A percentile compares a stretch with the other conserved stretches of the same genome.
These are phyloP conservation scores for Tolypocladium tundrense DNA, from an alignment of 2,329 filamentous ascomycete species.

Conservation along the genomic window DNA sequence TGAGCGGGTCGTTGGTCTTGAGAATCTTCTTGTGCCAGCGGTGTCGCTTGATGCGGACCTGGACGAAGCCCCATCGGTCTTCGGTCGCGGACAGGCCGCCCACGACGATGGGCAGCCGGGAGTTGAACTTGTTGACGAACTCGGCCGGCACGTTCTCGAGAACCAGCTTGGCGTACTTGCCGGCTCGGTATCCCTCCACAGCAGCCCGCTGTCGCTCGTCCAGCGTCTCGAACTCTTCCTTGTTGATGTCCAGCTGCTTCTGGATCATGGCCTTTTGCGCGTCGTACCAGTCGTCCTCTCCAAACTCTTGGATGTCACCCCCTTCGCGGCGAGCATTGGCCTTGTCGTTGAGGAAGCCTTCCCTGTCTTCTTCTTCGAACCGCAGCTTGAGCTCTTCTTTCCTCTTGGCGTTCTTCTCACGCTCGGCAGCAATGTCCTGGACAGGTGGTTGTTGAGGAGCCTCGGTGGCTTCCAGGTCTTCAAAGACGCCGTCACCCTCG, in stretches of 20 bases:
- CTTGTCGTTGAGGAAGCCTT: conserved; percentile 88
- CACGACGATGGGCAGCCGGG: conserved; percentile 73
- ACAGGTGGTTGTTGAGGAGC: conserved; percentile 30
- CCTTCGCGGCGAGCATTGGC: conserved; percentile 62
- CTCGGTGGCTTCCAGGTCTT: conserved; percentile 58
- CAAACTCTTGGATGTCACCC: conserved; percentile 67
- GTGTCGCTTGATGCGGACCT: conserved; percentile 93
- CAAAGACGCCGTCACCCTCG: conserved; percentile 72
- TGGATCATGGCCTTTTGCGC: conserved; percentile 89
- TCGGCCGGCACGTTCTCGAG: conserved; percentile 84
- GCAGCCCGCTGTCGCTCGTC: conserved; percentile 74
- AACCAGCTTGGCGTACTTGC: conserved; percentile 86
- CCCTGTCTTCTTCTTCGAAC: conserved; percentile 96
- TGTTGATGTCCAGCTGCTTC: conserved; percentile 95
- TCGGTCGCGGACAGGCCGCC: conserved; percentile 91
- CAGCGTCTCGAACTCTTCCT: conserved; percentile 78
- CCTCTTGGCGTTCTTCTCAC: conserved; percentile 77
- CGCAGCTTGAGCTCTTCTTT: conserved; percentile 92
- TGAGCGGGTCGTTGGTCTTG: conserved; percentile 94
- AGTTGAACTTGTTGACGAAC: conserved; percentile 74
- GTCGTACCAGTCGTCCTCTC: conserved; percentile 98
- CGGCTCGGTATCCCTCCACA: conserved; percentile 84
- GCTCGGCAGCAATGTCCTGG: conserved; percentile 69
- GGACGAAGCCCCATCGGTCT: conserved; percentile 89
- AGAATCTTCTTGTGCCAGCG: conserved; percentile 99